A percentile compares a stretch with the other conserved stretches of the same genome.
These are phyloP conservation scores for Emmonsiellopsis sp. DNA, from an alignment of 2,329 filamentous ascomycete genomes.

Conservation along the genomic window DNA sequence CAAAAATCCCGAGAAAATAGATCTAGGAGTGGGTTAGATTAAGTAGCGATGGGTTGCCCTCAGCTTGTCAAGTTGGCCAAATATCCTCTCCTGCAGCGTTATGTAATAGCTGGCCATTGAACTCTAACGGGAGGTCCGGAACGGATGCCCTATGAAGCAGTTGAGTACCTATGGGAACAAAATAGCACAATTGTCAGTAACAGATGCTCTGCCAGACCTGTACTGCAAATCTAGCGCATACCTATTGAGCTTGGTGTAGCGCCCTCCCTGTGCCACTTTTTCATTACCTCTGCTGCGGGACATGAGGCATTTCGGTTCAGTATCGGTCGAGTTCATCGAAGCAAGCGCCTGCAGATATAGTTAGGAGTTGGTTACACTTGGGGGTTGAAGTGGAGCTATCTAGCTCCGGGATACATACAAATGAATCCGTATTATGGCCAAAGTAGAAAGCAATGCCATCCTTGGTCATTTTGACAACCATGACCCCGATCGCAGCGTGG, in stretches of 20 bases:
- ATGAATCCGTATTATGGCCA: constrained; percentile 88
- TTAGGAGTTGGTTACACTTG: not conserved
- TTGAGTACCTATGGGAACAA: too few relatives aligned
- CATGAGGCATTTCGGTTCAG: constrained; percentile 73
- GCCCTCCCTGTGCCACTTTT: constrained; percentile 41
- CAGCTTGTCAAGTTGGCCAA: too few relatives aligned
- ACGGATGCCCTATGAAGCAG: too few relatives aligned
- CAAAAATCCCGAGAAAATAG: too few relatives aligned
- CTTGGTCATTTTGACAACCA: constrained; percentile 76
- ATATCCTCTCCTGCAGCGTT: too few relatives aligned
- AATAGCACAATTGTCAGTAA: too few relatives aligned
- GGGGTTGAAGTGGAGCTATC: not conserved
- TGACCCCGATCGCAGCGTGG: constrained; percentile 79
- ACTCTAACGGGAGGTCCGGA: too few relatives aligned
- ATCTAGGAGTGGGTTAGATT: too few relatives aligned
- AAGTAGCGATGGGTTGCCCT: too few relatives aligned
- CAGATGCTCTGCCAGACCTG: too few relatives aligned
- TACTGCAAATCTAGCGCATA: constrained; percentile 8
- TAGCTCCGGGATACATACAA: constrained; percentile 35
- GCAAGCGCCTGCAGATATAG: constrained; percentile 54
- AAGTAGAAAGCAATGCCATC: constrained; percentile 79
- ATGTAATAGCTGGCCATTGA: too few relatives aligned
- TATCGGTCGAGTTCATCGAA: constrained; percentile 75
- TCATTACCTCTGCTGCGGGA: constrained; percentile 57
- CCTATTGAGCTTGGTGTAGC: constrained; percentile 21